These are phyloP conservation scores for Amniculicola lignicola DNA, from an alignment of 495 filamentous ascomycete genomes.

Conservation along the genomic window DNA sequence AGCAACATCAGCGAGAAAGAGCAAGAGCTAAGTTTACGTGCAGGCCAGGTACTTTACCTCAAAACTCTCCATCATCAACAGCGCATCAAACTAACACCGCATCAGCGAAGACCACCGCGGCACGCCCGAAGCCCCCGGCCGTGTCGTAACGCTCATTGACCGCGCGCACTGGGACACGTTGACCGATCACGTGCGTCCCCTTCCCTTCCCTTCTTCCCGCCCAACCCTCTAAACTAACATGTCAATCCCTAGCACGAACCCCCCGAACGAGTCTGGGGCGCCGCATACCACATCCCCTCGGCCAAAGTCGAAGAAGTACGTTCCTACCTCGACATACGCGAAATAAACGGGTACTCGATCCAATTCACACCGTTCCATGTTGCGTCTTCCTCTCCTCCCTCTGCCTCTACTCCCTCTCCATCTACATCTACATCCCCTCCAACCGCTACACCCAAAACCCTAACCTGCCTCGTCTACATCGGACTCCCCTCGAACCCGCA, in stretches of 20 bases:
- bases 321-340: slow-evolving; percentile 89
- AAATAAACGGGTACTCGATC: slow-evolving; percentile 94
- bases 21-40: slow-evolving; percentile 6
- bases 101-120: slow-evolving; percentile 88
- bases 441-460: slow-evolving; percentile 33
- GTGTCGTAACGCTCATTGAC: slow-evolving; percentile 91
- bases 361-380: slow-evolving; percentile 82
- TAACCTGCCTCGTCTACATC: slow-evolving; percentile 80
- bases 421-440: slow-evolving; percentile 39
- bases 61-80: neutral
- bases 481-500: slow-evolving; percentile 92
- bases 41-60: slow-evolving; percentile 59
- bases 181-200: slow-evolving; percentile 56
- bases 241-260: slow-evolving; percentile 22
- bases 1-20: neutral
- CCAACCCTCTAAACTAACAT: slow-evolving; percentile 35
- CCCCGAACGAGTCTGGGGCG: slow-evolving; percentile 76
- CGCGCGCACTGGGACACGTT: slow-evolving; percentile 75
- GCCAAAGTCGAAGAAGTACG: slow-evolving; percentile 75
- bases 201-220: neutral
- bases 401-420: slow-evolving; percentile 30
- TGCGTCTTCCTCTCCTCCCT: slow-evolving; percentile 7
- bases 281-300: slow-evolving; percentile 81
- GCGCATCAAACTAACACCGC: neutral
- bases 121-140: slow-evolving; percentile 78